Percentiles rank a stretch among this genome's conserved stretches.
phyloP scores from a whole-genome alignment of 225 moss, liverwort and hornwort species.

The Anthoceros angustus region DNA sequence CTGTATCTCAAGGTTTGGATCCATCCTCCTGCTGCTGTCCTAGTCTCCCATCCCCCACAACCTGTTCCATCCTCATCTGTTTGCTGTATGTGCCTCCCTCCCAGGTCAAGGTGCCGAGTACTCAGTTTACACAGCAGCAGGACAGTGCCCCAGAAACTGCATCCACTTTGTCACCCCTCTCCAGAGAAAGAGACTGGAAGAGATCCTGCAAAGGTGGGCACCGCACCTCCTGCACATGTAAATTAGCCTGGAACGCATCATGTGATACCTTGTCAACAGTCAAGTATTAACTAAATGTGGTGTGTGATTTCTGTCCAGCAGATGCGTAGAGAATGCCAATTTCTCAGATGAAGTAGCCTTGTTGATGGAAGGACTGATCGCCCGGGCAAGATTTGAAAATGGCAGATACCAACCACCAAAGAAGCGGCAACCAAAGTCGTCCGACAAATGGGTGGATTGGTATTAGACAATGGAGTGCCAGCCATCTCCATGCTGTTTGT shows the following conservation, averaged over 20 bases:
- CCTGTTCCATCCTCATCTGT: not conserved
- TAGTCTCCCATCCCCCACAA: not conserved
- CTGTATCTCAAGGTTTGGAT: conserved; percentile 36
- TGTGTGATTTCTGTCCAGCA: not conserved
- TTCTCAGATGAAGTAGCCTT: not conserved
- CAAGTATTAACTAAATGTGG: not conserved
- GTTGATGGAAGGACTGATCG: not conserved
- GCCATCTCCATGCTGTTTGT: no score
- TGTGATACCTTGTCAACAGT: no score
- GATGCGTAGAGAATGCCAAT: not conserved
- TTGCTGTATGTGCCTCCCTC: not conserved
- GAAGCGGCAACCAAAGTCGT: not conserved
- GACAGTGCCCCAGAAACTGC: conserved; percentile 92
- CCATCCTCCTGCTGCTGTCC: not conserved
- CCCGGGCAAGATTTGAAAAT: not conserved
- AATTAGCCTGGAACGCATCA: not conserved
- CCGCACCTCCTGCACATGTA: not conserved
- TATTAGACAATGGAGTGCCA: not conserved
- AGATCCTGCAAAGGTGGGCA: not conserved
- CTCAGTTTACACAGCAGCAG: conserved; percentile 77
- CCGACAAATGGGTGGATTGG: conserved; percentile 3
- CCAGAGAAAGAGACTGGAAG: not conserved
- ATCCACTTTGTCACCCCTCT: conserved; percentile 33
- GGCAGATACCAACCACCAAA: not conserved
- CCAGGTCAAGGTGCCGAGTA: conserved; percentile 64